These are phyloP conservation scores for Geopyxis carbonaria DNA, from an alignment of 495 filamentous ascomycete genomes.

Conservation along the genomic window DNA sequence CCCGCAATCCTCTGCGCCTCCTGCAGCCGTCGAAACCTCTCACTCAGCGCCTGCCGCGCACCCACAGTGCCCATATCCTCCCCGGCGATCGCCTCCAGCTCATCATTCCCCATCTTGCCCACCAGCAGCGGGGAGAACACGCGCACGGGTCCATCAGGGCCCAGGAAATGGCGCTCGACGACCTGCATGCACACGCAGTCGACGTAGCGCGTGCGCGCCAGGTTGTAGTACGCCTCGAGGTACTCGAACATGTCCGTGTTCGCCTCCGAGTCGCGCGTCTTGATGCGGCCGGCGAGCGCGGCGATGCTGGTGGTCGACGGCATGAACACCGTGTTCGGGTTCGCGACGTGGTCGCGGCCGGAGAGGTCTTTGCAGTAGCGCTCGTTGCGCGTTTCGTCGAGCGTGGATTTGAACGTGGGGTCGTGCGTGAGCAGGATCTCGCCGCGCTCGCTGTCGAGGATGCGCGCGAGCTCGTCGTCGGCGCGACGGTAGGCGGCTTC, in stretches of 20 bases:
- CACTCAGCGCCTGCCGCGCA: conserved; percentile 26
- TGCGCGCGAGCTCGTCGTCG: conserved; percentile 12
- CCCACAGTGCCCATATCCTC: conserved; percentile 27
- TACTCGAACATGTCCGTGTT: conserved; percentile 28
- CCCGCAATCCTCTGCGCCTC: conserved; percentile 26
- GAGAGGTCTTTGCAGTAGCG: not conserved
- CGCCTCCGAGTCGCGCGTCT: not conserved
- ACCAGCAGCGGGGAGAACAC: conserved; percentile 29
- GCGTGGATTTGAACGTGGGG: conserved; percentile 25
- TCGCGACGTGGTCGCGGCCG: no score
- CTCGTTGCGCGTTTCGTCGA: conserved; percentile 21
- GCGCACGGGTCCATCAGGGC: conserved; percentile 16
- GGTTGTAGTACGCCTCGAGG: conserved; percentile 29
- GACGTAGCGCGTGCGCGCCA: conserved; percentile 30
- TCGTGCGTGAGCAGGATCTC: conserved; percentile 29
- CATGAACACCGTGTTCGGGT: no score
- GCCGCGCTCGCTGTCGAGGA: conserved; percentile 27
- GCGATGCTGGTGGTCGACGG: not conserved
- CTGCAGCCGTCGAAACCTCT: conserved; percentile 31
- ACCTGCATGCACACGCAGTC: conserved; percentile 31
- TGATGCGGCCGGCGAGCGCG: not conserved
- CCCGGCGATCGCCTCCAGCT: conserved; percentile 33
- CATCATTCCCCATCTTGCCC: conserved; percentile 23
- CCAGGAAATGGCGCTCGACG: conserved; percentile 26
- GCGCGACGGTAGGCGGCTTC: conserved; percentile 6